Evolutionary conservation across 441 rosid genomes (phyloP).

Genomic region (Pelargonium citronellum): DNA sequence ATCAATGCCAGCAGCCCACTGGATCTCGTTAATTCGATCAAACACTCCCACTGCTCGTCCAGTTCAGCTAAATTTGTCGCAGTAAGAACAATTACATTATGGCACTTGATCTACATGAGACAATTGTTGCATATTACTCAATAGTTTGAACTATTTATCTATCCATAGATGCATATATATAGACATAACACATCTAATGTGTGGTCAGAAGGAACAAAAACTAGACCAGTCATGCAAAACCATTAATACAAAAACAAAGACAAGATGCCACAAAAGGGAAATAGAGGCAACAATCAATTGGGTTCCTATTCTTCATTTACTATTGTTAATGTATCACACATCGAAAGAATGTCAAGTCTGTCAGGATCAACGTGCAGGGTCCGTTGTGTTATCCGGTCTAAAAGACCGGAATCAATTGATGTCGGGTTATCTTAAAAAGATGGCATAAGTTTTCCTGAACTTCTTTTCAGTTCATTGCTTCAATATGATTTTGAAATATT

Average conservation of each 20-base stretch:
- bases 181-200: too few relatives aligned
- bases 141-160: not conserved
- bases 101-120: constrained; percentile 66
- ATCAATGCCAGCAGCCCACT: constrained; percentile 36
- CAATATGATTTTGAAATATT: constrained; percentile 8
- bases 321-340: too few relatives aligned
- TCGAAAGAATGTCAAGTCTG: too few relatives aligned
- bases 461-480: constrained; percentile 7
- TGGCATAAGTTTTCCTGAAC: not conserved
- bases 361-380: too few relatives aligned
- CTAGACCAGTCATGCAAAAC: not conserved
- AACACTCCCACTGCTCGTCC: constrained; percentile 75
- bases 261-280: not conserved
- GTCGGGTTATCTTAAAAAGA: too few relatives aligned
- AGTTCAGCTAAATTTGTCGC: constrained; percentile 70
- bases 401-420: too few relatives aligned
- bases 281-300: too few relatives aligned
- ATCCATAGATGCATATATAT: not conserved
- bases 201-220: not conserved
- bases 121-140: not conserved
- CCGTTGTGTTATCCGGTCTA: too few relatives aligned
- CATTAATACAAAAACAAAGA: not conserved
- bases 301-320: too few relatives aligned
- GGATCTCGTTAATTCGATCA: constrained; percentile 48
- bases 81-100: constrained; percentile 61